These are phyloP conservation scores for Vachellia pachyceras DNA, from an alignment of 306 rosid genomes.

Conservation along the genomic window DNA sequence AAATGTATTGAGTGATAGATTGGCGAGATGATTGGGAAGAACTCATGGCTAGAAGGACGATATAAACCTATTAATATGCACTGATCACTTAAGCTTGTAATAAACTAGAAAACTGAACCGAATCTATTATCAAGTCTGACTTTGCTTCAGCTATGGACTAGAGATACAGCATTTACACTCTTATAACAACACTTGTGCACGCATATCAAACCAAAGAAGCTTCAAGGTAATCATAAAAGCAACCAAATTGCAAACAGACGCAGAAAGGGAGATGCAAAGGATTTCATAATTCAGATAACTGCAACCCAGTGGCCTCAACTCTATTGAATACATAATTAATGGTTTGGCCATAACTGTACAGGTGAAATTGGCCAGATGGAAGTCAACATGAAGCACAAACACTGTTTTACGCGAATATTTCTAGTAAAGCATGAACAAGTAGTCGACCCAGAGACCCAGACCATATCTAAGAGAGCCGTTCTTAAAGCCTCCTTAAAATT, in stretches of 20 bases:
- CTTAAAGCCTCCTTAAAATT: neutral
- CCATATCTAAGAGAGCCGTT: neutral
- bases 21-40: neutral
- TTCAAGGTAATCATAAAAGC: neutral
- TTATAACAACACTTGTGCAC: neutral
- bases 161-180: neutral
- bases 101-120: neutral
- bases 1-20: neutral
- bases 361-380: neutral
- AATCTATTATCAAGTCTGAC: neutral
- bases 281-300: neutral
- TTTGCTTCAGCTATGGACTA: neutral
- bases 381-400: neutral
- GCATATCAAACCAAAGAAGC: neutral
- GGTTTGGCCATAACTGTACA: neutral
- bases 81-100: neutral
- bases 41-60: neutral
- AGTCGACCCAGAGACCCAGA: neutral
- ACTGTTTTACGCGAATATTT: neutral
- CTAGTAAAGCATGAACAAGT: slow-evolving; percentile 3
- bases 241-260: neutral
- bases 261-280: neutral
- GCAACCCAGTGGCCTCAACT: neutral
- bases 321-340: neutral
- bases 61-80: neutral